Conservation (phyloP, 805 yeast genomes). For the Yamadazyma takamatsuzukensis region DNA sequence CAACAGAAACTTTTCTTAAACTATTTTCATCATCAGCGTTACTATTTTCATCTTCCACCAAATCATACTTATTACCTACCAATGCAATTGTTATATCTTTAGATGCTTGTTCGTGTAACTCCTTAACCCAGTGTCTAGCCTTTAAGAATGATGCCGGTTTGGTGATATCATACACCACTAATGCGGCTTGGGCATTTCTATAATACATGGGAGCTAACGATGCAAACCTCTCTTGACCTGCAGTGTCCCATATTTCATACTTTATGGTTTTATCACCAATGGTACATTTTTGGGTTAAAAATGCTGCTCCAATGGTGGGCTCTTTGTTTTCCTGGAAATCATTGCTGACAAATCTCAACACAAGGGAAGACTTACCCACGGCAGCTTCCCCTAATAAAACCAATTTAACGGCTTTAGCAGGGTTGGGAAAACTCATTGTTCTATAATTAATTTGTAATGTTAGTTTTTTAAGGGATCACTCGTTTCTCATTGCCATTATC, state of each 20-base stretch:
- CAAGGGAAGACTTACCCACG: slow-evolving; percentile 93
- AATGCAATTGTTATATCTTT: slow-evolving; percentile 88
- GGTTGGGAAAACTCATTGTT: slow-evolving; percentile 13
- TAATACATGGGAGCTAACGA: slow-evolving; percentile 96
- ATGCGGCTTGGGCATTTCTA: slow-evolving; percentile 94
- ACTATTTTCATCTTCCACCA: slow-evolving; percentile 53
- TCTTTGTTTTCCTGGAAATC: slow-evolving; percentile 97
- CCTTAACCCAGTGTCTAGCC: slow-evolving; percentile 98
- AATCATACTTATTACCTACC: slow-evolving; percentile 89
- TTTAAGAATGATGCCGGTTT: slow-evolving; percentile 92
- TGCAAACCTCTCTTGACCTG: slow-evolving; percentile 97
- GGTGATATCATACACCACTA: slow-evolving; percentile 93
- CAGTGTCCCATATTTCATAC: slow-evolving; percentile 95
- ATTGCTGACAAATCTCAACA: slow-evolving; percentile 86
- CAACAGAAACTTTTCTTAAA: slow-evolving; percentile 73
- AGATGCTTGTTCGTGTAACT: slow-evolving; percentile 92
- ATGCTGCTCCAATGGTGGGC: slow-evolving; percentile 98
- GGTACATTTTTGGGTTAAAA: slow-evolving; percentile 87
- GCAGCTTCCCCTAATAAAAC: slow-evolving; percentile 97
- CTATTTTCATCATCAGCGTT: slow-evolving; percentile 31
- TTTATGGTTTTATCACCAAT: slow-evolving; percentile 84
- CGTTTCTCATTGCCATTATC: too few relatives aligned
- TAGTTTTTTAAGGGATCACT: not conserved
- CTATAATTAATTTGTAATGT: not conserved
- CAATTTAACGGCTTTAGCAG: slow-evolving; percentile 60